These are phyloP conservation scores for Hygrocybe punicea DNA, from an alignment of 768 basidiomycete species.

Conservation along the genomic window DNA sequence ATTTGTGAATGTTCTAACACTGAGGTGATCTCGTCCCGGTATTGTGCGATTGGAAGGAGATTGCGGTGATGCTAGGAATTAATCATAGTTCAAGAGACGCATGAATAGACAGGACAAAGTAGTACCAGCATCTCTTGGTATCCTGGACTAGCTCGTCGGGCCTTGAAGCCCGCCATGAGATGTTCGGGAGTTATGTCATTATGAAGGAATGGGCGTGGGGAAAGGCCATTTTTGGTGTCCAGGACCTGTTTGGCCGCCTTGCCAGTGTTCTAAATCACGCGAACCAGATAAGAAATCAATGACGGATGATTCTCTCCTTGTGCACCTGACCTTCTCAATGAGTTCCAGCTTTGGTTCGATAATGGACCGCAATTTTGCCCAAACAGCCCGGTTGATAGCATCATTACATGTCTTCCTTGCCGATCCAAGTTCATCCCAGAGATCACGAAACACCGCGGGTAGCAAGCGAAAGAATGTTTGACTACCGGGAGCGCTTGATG, in stretches of 20 bases:
- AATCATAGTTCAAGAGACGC: slow-evolving; percentile 1
- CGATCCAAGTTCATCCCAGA: slow-evolving; percentile 87
- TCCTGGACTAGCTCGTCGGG: slow-evolving; percentile 55
- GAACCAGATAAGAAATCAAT: neutral
- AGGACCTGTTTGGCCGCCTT: slow-evolving; percentile 19
- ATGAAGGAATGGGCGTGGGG: slow-evolving; percentile 1
- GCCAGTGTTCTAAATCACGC: slow-evolving; percentile 18
- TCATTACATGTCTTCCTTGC: slow-evolving; percentile 61
- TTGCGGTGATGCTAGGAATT: slow-evolving; percentile 63
- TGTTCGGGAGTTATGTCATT: slow-evolving; percentile 42
- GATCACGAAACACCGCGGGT: slow-evolving; percentile 78
- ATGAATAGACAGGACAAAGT: slow-evolving; percentile 12
- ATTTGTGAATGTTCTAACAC: slow-evolving; percentile 74
- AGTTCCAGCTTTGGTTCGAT: slow-evolving; percentile 56
- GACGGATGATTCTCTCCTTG: neutral
- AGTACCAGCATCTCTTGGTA: slow-evolving; percentile 91
- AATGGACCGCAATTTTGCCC: slow-evolving; percentile 66
- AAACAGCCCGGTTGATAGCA: slow-evolving; percentile 58
- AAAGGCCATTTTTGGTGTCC: slow-evolving; percentile 11
- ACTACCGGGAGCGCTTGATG: slow-evolving; percentile 42
- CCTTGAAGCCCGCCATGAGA: slow-evolving; percentile 54
- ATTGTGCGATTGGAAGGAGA: slow-evolving; percentile 79
- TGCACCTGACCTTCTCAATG: slow-evolving; percentile 39
- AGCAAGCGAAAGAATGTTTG: slow-evolving; percentile 72
- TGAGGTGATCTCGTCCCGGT: slow-evolving; percentile 67